Percentiles rank a stretch among this genome's conserved stretches.
phyloP scores from a whole-genome alignment of 768 basidiomycete genomes.

The Russula brevipes region DNA sequence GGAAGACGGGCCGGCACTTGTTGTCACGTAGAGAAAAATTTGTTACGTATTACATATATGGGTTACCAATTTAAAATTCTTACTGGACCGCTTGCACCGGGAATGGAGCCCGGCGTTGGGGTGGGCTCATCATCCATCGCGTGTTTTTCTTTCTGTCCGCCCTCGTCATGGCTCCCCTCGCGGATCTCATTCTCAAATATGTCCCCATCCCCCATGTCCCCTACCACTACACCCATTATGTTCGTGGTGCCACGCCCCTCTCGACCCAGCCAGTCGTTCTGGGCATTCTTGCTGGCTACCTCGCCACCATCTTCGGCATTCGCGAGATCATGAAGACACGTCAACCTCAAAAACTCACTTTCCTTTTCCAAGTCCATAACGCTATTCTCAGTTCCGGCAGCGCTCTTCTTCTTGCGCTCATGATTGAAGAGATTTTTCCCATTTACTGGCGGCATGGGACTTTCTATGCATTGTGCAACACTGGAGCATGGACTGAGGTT shows the following conservation, averaged over 20 bases:
- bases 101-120: not conserved
- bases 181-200: conserved; percentile 60
- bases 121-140: not conserved
- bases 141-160: conserved; percentile 14
- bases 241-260: conserved; percentile 71
- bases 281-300: conserved; percentile 68
- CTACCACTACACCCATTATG: conserved; percentile 53
- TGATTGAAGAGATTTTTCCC: conserved; percentile 88
- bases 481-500: conserved; percentile 81
- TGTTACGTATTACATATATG: not conserved
- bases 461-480: conserved; percentile 74
- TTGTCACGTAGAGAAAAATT: conserved; percentile 42
- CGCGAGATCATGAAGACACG: conserved; percentile 79
- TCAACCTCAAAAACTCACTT: conserved; percentile 67
- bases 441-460: conserved; percentile 65
- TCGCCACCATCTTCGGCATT: conserved; percentile 82
- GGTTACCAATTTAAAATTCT: conserved; percentile 8
- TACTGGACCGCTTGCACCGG: not conserved
- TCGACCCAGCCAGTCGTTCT: conserved; percentile 71
- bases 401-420: conserved; percentile 75
- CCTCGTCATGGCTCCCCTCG: conserved; percentile 60
- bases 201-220: conserved; percentile 55
- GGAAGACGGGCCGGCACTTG: conserved; percentile 47
- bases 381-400: conserved; percentile 81
- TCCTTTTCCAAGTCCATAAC: conserved; percentile 88